Conservation (phyloP, 768 basidiomycete species). For the Rhodosporidiobolus sp. region DNA sequence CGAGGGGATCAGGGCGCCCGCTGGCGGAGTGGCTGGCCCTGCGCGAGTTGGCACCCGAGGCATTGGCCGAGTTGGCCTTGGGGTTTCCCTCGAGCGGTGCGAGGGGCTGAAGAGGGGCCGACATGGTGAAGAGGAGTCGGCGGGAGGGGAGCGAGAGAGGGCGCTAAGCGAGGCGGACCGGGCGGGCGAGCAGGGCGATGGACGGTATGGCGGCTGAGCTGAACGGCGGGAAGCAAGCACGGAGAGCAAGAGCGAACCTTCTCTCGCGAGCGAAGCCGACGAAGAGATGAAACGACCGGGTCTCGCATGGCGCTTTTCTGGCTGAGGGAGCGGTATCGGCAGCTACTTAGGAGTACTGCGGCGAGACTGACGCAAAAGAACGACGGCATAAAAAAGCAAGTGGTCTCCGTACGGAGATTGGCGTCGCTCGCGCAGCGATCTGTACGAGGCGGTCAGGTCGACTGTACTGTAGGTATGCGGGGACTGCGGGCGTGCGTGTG, state of each 20-base stretch:
- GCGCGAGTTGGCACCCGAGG: slow-evolving; percentile 12
- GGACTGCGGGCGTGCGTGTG: too few relatives aligned
- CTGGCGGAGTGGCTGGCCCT: slow-evolving; percentile 17
- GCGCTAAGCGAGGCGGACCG: not conserved
- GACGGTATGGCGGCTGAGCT: not conserved
- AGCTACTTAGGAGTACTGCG: too few relatives aligned
- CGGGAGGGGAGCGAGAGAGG: not conserved
- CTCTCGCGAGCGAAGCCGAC: not conserved
- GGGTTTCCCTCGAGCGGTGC: slow-evolving; percentile 22
- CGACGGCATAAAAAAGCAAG: too few relatives aligned
- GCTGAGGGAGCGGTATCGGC: too few relatives aligned
- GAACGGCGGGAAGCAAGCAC: not conserved
- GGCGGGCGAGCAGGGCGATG: not conserved
- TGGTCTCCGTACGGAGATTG: too few relatives aligned
- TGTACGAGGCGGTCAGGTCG: too few relatives aligned
- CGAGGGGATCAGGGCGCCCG: slow-evolving; percentile 30
- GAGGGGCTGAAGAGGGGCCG: not conserved
- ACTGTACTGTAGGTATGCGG: too few relatives aligned
- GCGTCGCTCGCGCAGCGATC: too few relatives aligned
- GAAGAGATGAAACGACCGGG: not conserved
- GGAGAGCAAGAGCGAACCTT: not conserved
- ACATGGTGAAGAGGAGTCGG: too few relatives aligned
- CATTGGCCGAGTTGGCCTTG: not conserved
- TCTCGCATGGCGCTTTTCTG: not conserved
- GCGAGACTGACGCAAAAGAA: too few relatives aligned